phyloP scores from a whole-genome alignment of 2,329 filamentous ascomycete genomes.

The Celoporthe dispersa region DNA sequence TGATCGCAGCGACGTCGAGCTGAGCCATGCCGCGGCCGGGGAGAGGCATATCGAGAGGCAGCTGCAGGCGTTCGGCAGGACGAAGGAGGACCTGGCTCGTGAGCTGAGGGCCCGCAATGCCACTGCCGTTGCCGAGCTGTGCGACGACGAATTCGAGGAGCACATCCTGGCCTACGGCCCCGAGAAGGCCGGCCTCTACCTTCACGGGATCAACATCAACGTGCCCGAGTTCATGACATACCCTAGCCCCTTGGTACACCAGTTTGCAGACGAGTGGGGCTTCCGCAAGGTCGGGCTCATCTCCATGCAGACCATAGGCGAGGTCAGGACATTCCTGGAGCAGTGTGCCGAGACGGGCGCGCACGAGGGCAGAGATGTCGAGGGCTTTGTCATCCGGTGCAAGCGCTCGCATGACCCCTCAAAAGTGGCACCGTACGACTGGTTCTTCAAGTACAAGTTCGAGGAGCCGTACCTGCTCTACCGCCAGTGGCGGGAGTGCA shows the following conservation, averaged over 20 bases:
- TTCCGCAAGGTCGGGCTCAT: slow-evolving; percentile 88
- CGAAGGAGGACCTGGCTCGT: slow-evolving; percentile 74
- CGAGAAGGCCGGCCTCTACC: slow-evolving; percentile 84
- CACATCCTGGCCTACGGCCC: slow-evolving; percentile 89
- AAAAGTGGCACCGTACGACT: slow-evolving; percentile 71
- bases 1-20: slow-evolving; percentile 66
- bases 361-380: slow-evolving; percentile 89
- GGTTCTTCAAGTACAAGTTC: slow-evolving; percentile 99
- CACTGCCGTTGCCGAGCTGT: slow-evolving; percentile 95
- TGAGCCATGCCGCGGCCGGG: slow-evolving; percentile 84
- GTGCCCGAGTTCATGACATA: slow-evolving; percentile 91
- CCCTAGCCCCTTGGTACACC: slow-evolving; percentile 78
- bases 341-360: slow-evolving; percentile 84
- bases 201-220: slow-evolving; percentile 96
- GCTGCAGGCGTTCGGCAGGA: slow-evolving; percentile 76
- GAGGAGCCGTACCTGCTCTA: slow-evolving; percentile 99
- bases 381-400: slow-evolving; percentile 96
- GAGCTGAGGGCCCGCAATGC: slow-evolving; percentile 79
- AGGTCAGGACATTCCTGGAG: slow-evolving; percentile 82
- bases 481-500: slow-evolving; percentile 96
- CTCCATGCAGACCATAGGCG: slow-evolving; percentile 72
- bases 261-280: slow-evolving; percentile 90
- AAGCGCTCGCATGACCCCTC: slow-evolving; percentile 62
- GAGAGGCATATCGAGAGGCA: slow-evolving; percentile 83
- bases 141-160: slow-evolving; percentile 95